Evolutionary conservation across 2,329 filamentous ascomycete genomes (phyloP), one percentile per base, ranked within the genome.

Genomic region (Nothophaeocryptopus gaeumannii): DNA sequence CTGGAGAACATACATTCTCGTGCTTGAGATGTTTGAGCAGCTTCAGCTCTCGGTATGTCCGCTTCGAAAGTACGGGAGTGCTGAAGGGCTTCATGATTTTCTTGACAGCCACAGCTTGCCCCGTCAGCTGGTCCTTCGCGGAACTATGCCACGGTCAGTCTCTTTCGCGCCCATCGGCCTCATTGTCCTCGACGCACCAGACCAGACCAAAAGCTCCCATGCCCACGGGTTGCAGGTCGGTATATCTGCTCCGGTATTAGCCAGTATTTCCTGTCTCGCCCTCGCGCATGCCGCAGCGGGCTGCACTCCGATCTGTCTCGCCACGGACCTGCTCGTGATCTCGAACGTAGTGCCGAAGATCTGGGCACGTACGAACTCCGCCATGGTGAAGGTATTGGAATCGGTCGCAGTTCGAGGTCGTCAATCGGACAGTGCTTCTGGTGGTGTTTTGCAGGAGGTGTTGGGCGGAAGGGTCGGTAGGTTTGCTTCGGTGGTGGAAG

Each of bases 11-110:
- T 72, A 96, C 92, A 75, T 99, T 99, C 75, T 99, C 93, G 72
- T 99, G 93, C 69, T 85, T 85, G 54, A 99, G 78, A 69, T 99
- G 93, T 78, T 97, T 99, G 67, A 99, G 78, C 57, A 99, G 82
- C 78, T 97, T 99, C 69, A 99, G 77, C 73, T 99, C 93, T 67
- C 93, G 85, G 72, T 99, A 99, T 60, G 93, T 99, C 69, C 93
- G 83, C 79, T 99, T 99, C 51, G 93, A 93, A 40, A 99, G 80
- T 51, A 99, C 93, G 1, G 93, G 91, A n/a, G 93, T 99, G 79
- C 91, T 96, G 75, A 99, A 99, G 8, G 93, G 93, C 79, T 97
- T 99, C 92, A 99, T 97, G 69, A 99, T 99, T 83, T 99, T 99
- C 82, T 99, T 99, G 70, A 99, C 91, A 52, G 93, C 93, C 55